phyloP scores from a whole-genome alignment of 169 alveolate genomes.

The Cryptosporidium felis region DNA sequence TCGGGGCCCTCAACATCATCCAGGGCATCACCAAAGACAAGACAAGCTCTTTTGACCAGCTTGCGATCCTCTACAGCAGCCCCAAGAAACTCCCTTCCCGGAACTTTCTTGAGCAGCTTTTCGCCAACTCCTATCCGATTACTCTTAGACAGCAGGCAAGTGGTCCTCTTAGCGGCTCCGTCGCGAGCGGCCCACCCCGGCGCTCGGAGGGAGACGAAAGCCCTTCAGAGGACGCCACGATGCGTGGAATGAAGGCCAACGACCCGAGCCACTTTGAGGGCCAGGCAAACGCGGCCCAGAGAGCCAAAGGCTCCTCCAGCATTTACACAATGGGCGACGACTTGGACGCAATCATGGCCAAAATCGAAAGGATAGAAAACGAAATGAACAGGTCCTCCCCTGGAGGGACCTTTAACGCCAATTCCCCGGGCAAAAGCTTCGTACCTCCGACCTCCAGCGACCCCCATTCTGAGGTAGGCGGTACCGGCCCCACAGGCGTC shows the following conservation, averaged over 20 bases:
- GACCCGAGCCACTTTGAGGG: no score
- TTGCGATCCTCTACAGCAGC: slow-evolving; percentile 40
- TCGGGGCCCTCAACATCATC: slow-evolving; percentile 52
- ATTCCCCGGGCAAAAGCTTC: no score
- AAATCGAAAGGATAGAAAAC: slow-evolving; percentile 7
- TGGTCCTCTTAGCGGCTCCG: no score
- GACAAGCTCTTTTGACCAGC: slow-evolving; percentile 42
- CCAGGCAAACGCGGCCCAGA: no score
- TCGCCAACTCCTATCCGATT: slow-evolving; percentile 33
- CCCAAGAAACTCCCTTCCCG: slow-evolving; percentile 55
- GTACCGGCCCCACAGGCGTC: no score
- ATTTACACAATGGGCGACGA: background rate
- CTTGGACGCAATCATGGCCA: slow-evolving; percentile 15
- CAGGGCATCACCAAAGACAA: slow-evolving; percentile 59
- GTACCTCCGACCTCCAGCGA: no score
- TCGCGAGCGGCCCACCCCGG: no score
- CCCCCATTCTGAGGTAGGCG: no score
- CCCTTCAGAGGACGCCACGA: background rate
- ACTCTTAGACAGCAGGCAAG: slow-evolving; percentile 3
- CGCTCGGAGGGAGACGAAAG: background rate
- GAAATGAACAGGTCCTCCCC: background rate
- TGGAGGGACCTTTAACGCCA: no score
- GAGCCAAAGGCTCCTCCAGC: no score
- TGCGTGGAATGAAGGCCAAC: slow-evolving; percentile 40
- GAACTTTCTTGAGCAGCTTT: slow-evolving; percentile 35